Evolutionary conservation across 257 asterid species (phyloP), one percentile per base, ranked within the genome.

Genomic region (Przewalskia tangutica): DNA sequence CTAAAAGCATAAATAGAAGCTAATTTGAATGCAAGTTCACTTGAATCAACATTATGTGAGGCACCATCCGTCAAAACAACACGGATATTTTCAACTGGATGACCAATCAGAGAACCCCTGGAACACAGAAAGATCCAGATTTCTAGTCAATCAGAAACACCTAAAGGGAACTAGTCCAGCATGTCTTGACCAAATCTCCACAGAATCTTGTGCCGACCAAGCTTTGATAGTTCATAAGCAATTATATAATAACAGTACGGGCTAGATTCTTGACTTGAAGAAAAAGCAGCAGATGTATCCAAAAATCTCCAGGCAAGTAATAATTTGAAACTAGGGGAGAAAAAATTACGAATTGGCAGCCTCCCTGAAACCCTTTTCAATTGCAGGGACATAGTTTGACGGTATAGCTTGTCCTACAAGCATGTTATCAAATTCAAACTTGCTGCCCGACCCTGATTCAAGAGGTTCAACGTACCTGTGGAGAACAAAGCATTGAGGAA

Each of bases 71-170:
- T 94, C 90, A 96, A 88, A 88, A 88, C 95, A 76, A 96, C 77
- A 77, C 97, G 98, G 40, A 94, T 89, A 86, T 94, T 94, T 86
- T 94, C 98, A 58, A 96, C 98, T 14, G 99, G 98, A 83, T 96
- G 98, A 84, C 99, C 99, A 68, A 96, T 96, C 82, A 94, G 91
- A 80, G 99, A 93, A 68, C 99, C 99, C 90, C 99, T 96, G 94
- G 67, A 86, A 12, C 77, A 82, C 77, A 85, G 78, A 67, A 77
- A 88, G 27, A 87, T 64, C 51, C 81, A 55, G 51, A 68, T 38
- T 38, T 51, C 78, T 9, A 59, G 7, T 36, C 54, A 64, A 71
- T 70, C 56, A 44, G 10, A n/a, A 68, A 70, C 56, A 70, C 12
- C 42, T 20, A 20, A 46, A 4, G 16, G 70, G 34, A 71, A 75